These are phyloP conservation scores for Chaetomiaceae sp. DNA, from an alignment of 2,329 filamentous ascomycete species.

Conservation along the genomic window DNA sequence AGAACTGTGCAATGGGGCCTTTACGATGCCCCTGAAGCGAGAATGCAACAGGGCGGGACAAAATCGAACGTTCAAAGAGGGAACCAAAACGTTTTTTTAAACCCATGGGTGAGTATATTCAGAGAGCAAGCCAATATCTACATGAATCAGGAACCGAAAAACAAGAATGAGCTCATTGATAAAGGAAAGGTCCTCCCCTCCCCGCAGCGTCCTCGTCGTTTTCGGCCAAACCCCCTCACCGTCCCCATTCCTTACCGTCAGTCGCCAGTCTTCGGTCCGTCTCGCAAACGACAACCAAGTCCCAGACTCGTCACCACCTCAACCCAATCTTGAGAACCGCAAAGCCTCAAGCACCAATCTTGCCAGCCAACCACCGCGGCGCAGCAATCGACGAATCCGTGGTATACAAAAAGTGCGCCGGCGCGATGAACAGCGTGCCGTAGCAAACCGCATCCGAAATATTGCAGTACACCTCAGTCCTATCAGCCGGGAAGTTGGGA, in stretches of 20 bases:
- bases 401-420: conserved; percentile 28
- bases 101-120: conserved; percentile 13
- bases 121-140: conserved; percentile 6
- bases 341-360: neutral
- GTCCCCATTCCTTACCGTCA: no score
- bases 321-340: neutral
- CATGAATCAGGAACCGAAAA: conserved; percentile 1
- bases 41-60: no score
- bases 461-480: conserved; percentile 37
- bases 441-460: conserved; percentile 28
- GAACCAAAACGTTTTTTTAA: no score
- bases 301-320: no score
- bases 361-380: neutral
- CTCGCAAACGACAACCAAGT: no score
- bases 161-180: conserved; percentile 3
- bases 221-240: neutral
- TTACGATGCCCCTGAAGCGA: no score
- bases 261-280: no score
- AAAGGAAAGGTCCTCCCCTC: neutral
- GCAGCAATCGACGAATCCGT: neutral
- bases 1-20: no score
- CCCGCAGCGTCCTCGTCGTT: neutral
- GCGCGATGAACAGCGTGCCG: conserved; percentile 34
- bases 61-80: no score
- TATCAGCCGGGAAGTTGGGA: conserved; percentile 33